These are phyloP conservation scores for Diaporthe sp. DNA, from an alignment of 2,329 filamentous ascomycete genomes.

Conservation along the genomic window DNA sequence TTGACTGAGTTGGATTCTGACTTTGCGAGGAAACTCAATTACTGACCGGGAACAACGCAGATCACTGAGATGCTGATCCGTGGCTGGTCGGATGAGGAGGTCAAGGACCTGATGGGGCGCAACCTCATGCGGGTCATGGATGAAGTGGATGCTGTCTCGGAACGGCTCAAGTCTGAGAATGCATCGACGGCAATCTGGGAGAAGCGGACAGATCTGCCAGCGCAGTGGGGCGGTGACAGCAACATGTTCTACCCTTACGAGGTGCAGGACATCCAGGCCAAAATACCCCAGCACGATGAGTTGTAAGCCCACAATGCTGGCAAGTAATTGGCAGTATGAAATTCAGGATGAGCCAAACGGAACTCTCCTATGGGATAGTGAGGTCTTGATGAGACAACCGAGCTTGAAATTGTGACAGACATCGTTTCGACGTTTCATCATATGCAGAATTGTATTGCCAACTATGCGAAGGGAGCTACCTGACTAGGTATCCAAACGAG, in stretches of 20 bases:
- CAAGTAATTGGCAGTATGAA: neutral
- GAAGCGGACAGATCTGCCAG: constrained; percentile 32
- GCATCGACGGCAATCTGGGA: constrained; percentile 30
- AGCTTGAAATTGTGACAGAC: neutral
- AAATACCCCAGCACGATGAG: constrained; percentile 31
- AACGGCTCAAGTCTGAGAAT: constrained; percentile 25
- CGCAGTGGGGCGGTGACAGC: constrained; percentile 30
- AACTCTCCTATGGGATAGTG: neutral
- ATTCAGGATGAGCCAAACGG: too few relatives aligned
- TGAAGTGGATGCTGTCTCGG: constrained; percentile 30
- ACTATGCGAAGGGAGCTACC: neutral
- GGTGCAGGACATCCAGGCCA: constrained; percentile 29
- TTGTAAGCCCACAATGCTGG: neutral
- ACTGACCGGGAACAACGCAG: neutral
- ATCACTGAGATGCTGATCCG: constrained; percentile 36
- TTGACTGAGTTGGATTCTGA: too few relatives aligned
- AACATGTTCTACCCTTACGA: constrained; percentile 32
- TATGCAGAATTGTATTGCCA: neutral
- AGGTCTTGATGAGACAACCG: neutral
- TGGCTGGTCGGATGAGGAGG: constrained; percentile 33
- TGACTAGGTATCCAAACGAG: neutral
- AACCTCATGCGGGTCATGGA: constrained; percentile 36
- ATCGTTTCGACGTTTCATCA: neutral
- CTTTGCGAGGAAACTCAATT: accelerated
- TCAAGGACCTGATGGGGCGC: constrained; percentile 35